These are phyloP conservation scores for Fraxinus angustifolia DNA, from an alignment of 305 asterid genomes.

Conservation along the genomic window DNA sequence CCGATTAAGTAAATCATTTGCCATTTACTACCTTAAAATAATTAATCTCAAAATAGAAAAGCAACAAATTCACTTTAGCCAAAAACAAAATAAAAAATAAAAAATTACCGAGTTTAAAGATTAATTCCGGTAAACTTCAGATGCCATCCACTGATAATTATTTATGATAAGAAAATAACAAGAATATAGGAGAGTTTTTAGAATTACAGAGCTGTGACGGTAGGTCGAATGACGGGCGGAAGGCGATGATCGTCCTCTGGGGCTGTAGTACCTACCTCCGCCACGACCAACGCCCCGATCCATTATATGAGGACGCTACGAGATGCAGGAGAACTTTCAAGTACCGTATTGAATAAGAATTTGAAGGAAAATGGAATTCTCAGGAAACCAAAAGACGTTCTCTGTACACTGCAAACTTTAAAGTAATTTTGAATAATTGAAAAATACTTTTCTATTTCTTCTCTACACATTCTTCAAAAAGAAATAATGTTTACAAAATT, in stretches of 20 bases:
- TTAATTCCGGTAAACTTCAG: not conserved
- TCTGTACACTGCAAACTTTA: not conserved
- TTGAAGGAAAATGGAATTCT: not conserved
- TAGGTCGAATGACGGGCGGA: not conserved
- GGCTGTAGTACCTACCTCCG: not conserved
- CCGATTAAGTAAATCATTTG: not conserved
- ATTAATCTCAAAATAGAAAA: not conserved
- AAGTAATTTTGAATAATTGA: not conserved
- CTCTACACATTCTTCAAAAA: not conserved
- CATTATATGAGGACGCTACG: not conserved
- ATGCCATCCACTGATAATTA: not conserved
- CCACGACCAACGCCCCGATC: not conserved
- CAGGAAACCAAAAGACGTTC: not conserved
- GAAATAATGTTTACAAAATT: not conserved
- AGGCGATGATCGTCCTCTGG: conserved; percentile 25
- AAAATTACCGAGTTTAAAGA: not conserved
- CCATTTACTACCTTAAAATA: not conserved
- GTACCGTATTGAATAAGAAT: not conserved
- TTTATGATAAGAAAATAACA: not conserved
- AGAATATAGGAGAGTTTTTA: not conserved
- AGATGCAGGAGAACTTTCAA: not conserved
- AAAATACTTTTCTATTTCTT: not conserved
- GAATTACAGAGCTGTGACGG: not conserved
- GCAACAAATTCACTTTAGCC: not conserved
- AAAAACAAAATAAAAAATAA: not conserved